Base-by-base conservation (phyloP, 75 land plant species). In the Isoetes taiwanensis region DNA sequence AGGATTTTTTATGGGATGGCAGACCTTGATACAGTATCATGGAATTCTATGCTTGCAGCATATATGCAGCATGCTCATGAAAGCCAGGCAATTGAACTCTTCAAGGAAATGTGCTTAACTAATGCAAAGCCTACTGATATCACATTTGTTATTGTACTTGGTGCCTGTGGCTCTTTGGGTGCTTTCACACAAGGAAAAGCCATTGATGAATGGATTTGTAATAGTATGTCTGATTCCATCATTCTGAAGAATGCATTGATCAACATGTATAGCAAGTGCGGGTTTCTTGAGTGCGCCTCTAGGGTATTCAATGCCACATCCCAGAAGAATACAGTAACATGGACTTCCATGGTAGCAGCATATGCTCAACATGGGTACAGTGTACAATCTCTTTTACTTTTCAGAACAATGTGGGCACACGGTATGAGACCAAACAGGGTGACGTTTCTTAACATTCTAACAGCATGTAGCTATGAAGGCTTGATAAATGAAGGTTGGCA, bases 11-110 rank as follows among this genome's bases (percentile, higher is more conserved):
- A 46, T 46, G 50, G n/a, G 25, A 46, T n/a, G 4, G 50, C 6
- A 5, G 50, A 46, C 12, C 16, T 19, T 19, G 23, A 8, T n/a
- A 6, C 16, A n/a, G 50, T 46, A 6, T 46, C 50, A 4, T 46
- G 50, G 50, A 46, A 46, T 23, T 46, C 21, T 19, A 46, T 46
- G 50, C 16, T 46, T 8, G 50, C 50, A 19, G 50, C 50, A n/a
- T 46, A 46, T 46, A 23, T 23, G n/a, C 50, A 46, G 16, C 50
- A 46, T 3, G 50, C 21, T 19, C 19, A 8, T 6, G 6, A 16
- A 6, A 46, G n/a, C 21, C 8, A 46, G 50, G 50, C 50, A n/a
- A 46, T 46, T n/a, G 50, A 46, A 23, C 12, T 46, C 6, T 46
- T 19, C 50, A 6, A 46, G 25, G 25, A 46, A 23, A 46, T 46